phyloP scores from a whole-genome alignment of 352 stramenopile genomes.

The Halophytophthora batemanensis region DNA sequence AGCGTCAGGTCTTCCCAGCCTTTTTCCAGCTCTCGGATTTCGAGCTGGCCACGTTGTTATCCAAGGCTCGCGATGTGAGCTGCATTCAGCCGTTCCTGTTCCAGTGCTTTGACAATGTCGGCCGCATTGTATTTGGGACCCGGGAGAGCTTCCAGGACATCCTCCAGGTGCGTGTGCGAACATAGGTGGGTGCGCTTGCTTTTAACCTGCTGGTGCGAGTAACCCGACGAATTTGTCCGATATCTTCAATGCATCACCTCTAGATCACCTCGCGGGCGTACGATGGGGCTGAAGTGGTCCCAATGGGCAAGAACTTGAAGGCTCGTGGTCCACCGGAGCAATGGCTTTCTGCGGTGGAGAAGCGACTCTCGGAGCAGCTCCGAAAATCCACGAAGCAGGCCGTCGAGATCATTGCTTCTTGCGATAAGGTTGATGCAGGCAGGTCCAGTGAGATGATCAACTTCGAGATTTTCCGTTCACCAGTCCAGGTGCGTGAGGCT shows the following conservation, averaged over 20 bases:
- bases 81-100: conserved; percentile 55
- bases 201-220: background rate
- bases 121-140: conserved; percentile 49
- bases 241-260: background rate
- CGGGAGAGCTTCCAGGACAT: conserved; percentile 66
- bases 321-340: conserved; percentile 62
- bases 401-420: conserved; percentile 18
- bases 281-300: conserved; percentile 39
- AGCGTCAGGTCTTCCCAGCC: conserved; percentile 52
- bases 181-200: background rate
- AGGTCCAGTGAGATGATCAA: background rate
- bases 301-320: conserved; percentile 75
- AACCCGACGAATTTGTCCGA: background rate
- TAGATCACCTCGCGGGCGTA: conserved; percentile 40
- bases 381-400: conserved; percentile 49
- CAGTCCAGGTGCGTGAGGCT: conserved; percentile 24
- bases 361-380: conserved; percentile 53
- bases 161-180: conserved; percentile 16
- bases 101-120: conserved; percentile 74
- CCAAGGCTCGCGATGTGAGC: conserved; percentile 39
- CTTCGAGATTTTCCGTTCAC: conserved; percentile 11
- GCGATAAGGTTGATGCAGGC: conserved; percentile 1
- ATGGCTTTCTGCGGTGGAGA: conserved; percentile 61
- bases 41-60: conserved; percentile 52
- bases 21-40: conserved; percentile 68